A percentile compares a stretch with the other conserved stretches of the same genome.
phyloP scores from a whole-genome alignment of 1,284 basidiomycete species.

The Pterula multifida region DNA sequence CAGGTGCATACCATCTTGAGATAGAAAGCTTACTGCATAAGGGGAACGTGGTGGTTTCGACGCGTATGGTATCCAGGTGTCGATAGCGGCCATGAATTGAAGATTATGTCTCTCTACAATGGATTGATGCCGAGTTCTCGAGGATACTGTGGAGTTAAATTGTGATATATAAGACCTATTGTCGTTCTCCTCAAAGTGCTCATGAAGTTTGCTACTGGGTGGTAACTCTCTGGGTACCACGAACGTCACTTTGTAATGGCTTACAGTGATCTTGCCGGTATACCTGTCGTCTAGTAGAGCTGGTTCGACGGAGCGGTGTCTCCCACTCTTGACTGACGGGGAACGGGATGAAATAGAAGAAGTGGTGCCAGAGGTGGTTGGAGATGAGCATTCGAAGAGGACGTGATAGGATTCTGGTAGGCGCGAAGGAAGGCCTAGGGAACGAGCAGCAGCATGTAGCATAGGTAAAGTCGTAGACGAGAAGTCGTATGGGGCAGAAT shows the following conservation, averaged over 20 bases:
- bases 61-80: conserved; percentile 59
- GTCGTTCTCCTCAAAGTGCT: conserved; percentile 12
- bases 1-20: conserved; percentile 1
- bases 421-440: conserved; percentile 51
- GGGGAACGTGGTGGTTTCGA: conserved; percentile 56
- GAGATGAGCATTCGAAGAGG: conserved; percentile 22
- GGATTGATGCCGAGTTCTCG: conserved; percentile 35
- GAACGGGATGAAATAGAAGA: background rate
- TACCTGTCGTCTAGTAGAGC: conserved; percentile 48
- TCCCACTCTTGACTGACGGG: conserved; percentile 12
- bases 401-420: conserved; percentile 47
- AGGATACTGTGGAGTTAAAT: conserved; percentile 19
- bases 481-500: conserved; percentile 63
- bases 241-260: conserved; percentile 63
- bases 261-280: conserved; percentile 63
- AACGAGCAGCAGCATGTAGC: conserved; percentile 53
- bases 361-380: conserved; percentile 20
- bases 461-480: conserved; percentile 50
- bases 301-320: conserved; percentile 19
- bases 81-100: conserved; percentile 69
- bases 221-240: conserved; percentile 65
- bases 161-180: conserved; percentile 11
- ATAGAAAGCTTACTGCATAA: conserved; percentile 41
- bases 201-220: conserved; percentile 12
- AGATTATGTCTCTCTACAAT: conserved; percentile 41